Evolutionary conservation across 345 rosid genomes (phyloP), one percentile per base, ranked within the genome.

Genomic region (Iberis pinnata): DNA sequence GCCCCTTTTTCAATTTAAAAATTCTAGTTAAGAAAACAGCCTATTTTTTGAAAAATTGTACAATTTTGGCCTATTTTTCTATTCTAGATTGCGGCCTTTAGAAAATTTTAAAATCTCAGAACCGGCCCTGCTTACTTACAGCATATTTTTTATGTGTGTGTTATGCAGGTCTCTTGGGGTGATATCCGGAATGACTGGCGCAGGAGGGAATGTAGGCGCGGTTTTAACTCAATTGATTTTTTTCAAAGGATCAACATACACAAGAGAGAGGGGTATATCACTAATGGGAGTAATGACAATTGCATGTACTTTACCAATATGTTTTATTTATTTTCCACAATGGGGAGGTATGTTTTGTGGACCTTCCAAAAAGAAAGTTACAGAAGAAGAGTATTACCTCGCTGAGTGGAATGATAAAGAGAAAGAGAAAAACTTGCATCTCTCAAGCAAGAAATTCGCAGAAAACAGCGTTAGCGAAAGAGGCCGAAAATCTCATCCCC

Each of bases 261-360:
- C 96, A 0, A 90, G 76, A 61, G 95, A 87, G 57, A 74, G 59
- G 3, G 98, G 96, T 12, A 84, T 90, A 36, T 79, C 77, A 12
- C 67, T 72, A 0, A 90, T 87, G 96, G 98, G 98, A 2, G 18
- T 81, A 7, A 87, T 82, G 96, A 73, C 86, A 6, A 61, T 90
- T 1, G 75, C 73, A n/a, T 87, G 95, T 78, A 53, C 84, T 1
- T 43, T 83, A 29, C 85, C 96, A 6, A 61, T 78, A n/a, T 67
- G 75, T 14, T 51, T 90, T 0, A 72, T 87, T 15, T 60, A 82
- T 63, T 90, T 90, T 68, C 98, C 98, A 3, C 95, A 87, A 32
- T 87, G 98, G 98, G 98, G 95, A 18, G 95, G 98, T 47, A 87
- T 90, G 92, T 78, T 90, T 45, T 78, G 76, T 31, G 84, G 92